phyloP scores from a whole-genome alignment of 768 basidiomycete genomes.

The Neoboletus magnificus region DNA sequence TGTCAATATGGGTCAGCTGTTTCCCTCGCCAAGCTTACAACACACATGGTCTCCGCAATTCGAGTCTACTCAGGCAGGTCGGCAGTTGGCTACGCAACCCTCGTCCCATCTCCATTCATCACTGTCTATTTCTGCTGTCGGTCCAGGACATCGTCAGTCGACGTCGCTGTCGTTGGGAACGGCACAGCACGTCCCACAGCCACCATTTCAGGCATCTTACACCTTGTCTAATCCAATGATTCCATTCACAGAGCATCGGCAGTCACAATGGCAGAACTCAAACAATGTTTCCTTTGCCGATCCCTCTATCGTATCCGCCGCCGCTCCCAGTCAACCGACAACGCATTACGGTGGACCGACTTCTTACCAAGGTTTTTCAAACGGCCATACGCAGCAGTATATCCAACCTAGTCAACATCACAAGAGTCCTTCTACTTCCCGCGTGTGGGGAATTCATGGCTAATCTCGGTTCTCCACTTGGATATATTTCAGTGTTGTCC shows the following conservation, averaged over 20 bases:
- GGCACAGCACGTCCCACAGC: constrained; percentile 17
- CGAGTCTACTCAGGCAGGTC: constrained; percentile 21
- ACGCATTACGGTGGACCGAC: constrained; percentile 4
- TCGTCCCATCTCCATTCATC: constrained; percentile 12
- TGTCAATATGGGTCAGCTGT: constrained; percentile 8
- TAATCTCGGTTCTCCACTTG: constrained; percentile 7
- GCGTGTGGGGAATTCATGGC: constrained; percentile 24
- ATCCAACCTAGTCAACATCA: constrained; percentile 19
- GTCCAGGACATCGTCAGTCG: constrained; percentile 15
- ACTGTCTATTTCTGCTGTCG: constrained; percentile 6
- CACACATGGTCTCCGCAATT: constrained; percentile 25
- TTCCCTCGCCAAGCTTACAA: constrained; percentile 12
- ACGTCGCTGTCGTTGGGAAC: constrained; percentile 11
- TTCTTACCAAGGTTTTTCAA: constrained; percentile 13
- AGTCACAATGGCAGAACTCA: constrained; percentile 12
- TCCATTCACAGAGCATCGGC: constrained; percentile 10
- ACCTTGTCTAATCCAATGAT: constrained; percentile 5
- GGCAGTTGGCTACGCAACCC: constrained; percentile 3
- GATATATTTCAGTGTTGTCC: neutral
- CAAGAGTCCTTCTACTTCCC: constrained; percentile 19
- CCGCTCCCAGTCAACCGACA: constrained; percentile 1
- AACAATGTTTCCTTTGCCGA: constrained; percentile 13
- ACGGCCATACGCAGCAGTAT: constrained; percentile 13
- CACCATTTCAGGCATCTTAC: constrained; percentile 10
- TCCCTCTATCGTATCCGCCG: constrained; percentile 22